These are phyloP conservation scores for Syzygium aqueum DNA, from an alignment of 345 rosid species.

Conservation along the genomic window DNA sequence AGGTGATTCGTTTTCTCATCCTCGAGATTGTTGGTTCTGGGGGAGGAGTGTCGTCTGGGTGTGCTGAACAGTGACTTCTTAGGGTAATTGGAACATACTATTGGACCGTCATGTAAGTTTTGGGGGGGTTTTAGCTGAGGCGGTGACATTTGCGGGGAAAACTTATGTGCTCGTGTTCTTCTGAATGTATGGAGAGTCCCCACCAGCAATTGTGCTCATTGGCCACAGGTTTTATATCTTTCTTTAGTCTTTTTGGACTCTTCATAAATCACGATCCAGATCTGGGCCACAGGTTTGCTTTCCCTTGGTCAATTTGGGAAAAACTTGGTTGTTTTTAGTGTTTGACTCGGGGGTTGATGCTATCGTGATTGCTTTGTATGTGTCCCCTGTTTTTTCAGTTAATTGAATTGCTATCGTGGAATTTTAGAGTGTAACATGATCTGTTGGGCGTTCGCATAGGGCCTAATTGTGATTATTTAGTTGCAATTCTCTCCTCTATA, in stretches of 20 bases:
- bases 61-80: neutral
- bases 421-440: too few relatives aligned
- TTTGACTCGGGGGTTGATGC: too few relatives aligned
- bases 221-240: slow-evolving; percentile 73
- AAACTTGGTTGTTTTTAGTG: too few relatives aligned
- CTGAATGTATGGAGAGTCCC: slow-evolving; percentile 68
- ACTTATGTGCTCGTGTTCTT: neutral
- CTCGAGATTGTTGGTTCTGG: neutral
- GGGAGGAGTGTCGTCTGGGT: neutral
- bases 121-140: neutral
- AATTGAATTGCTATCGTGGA: too few relatives aligned
- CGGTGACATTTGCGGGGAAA: neutral
- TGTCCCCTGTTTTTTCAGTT: too few relatives aligned
- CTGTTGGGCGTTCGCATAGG: too few relatives aligned
- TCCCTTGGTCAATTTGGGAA: too few relatives aligned
- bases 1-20: neutral
- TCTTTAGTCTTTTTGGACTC: neutral
- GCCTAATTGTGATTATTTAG: too few relatives aligned
- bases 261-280: neutral
- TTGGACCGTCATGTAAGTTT: neutral
- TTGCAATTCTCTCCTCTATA: too few relatives aligned
- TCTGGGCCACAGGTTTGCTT: too few relatives aligned
- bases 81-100: neutral
- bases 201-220: slow-evolving; percentile 86
- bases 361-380: too few relatives aligned